Evolutionary conservation across 2,329 filamentous ascomycete genomes (phyloP).

Genomic region (Colletotrichum sp.): DNA sequence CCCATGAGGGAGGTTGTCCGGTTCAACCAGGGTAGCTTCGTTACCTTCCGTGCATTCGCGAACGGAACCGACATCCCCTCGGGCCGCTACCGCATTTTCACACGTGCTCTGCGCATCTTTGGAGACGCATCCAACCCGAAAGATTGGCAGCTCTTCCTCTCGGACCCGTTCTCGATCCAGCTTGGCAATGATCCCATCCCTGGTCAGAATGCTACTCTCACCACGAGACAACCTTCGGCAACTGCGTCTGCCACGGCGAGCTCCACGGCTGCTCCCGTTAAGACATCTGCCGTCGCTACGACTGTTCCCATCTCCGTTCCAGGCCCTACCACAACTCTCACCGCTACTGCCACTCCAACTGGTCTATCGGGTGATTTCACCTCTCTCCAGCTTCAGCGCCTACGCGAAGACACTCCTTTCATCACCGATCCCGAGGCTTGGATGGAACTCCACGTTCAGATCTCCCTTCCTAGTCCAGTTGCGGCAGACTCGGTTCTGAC

Average conservation of each 20-base stretch:
- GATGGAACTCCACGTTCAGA: conserved; percentile 18
- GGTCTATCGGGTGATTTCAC: conserved; percentile 5
- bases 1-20: conserved; percentile 10
- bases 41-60: conserved; percentile 16
- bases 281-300: background rate
- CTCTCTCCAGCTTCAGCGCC: conserved; percentile 7
- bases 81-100: conserved; percentile 26
- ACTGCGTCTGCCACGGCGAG: background rate
- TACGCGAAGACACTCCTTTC: background rate
- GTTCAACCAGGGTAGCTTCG: conserved; percentile 12
- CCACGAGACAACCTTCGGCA: background rate
- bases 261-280: background rate
- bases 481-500: background rate
- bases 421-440: conserved; percentile 2
- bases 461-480: background rate
- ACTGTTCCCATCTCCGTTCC: conserved; percentile 1
- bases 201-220: background rate
- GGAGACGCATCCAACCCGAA: conserved; percentile 45
- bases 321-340: conserved; percentile 17
- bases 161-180: conserved; percentile 26
- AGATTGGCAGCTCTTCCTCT: conserved; percentile 51
- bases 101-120: conserved; percentile 54
- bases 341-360: conserved; percentile 5
- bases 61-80: conserved; percentile 20
- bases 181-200: conserved; percentile 18